Evolutionary conservation across 225 moss, liverwort and hornwort species (phyloP), one percentile per base, ranked within the genome.

Genomic region (Sphagnum tenellum): DNA sequence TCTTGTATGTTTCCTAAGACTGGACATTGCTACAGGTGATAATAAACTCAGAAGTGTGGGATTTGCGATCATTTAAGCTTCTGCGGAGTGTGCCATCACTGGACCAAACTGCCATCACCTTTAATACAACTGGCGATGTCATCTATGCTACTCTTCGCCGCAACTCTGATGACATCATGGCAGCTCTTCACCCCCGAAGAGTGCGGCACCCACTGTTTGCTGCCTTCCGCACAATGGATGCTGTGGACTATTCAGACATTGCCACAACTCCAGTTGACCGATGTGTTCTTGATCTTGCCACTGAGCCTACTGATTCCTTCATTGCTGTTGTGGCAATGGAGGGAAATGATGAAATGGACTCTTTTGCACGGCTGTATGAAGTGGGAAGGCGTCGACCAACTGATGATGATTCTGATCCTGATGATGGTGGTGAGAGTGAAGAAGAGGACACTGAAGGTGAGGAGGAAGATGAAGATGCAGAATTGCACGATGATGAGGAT

Each of bases 31-130:
- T 77, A 67, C 84, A 98, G 98, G 82, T 98, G 50, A 98, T 98
- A 29, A 98, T 98, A 55, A 98, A 98, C 66, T 93, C 98, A 11
- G 98, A 98, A 74, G 98, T 98, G 5, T 98, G 98, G 98, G 98
- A 98, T 79, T 80, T 90, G 65, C 90, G 98, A 55, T 93, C 93
- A 4, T 93, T 73, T 46, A 98, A 98, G 79, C 84, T 98, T 61
- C 65, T 98, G 51, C 89, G 98, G 62, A 98, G 98, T 72, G 98
- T 98, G 8, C 93, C 89, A 44, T 90, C 98, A 48, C 69, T 98
- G 50, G 98, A 98, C 63, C 98, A 98, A 69, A 98, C 98, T 4
- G 77, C 84, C 48, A 90, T 98, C 58, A 82, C 87, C 8, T 98
- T 98, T 62, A 98, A 98, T 64, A 79, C 98, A 0, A 98, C 98